phyloP scores from a whole-genome alignment of 1,284 basidiomycete species.

The Porogramme epimiltina region DNA sequence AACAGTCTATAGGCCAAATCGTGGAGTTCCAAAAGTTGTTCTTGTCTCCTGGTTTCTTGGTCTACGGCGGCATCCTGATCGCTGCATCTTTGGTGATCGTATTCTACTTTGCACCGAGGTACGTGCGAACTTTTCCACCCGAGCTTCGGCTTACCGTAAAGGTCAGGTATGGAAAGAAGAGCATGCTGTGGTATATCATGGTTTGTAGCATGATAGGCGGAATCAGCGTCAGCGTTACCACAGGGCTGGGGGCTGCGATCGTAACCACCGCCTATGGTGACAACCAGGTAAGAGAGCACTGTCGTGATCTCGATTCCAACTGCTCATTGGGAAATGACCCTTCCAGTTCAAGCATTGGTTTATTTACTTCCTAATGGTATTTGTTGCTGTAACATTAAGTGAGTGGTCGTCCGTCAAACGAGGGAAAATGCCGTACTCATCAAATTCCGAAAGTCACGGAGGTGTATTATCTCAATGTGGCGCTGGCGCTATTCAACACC shows the following conservation, averaged over 20 bases:
- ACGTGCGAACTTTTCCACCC: neutral
- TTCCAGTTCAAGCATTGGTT: conserved; percentile 82
- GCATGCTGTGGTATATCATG: conserved; percentile 94
- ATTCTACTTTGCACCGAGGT: conserved; percentile 81
- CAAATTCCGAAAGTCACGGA: conserved; percentile 64
- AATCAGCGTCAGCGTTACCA: conserved; percentile 94
- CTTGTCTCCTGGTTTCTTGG: conserved; percentile 85
- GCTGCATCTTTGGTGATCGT: conserved; percentile 65
- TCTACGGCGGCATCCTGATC: conserved; percentile 72
- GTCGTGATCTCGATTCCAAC: too few relatives aligned
- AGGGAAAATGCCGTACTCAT: conserved; percentile 1
- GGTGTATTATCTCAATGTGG: conserved; percentile 96
- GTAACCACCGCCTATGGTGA: conserved; percentile 84
- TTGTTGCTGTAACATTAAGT: conserved; percentile 85
- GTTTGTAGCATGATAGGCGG: conserved; percentile 98
- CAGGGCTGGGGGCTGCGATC: conserved; percentile 91
- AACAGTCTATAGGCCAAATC: conserved; percentile 83
- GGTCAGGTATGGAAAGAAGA: conserved; percentile 82
- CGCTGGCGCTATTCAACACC: conserved; percentile 94
- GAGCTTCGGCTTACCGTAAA: neutral
- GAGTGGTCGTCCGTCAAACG: conserved; percentile 27
- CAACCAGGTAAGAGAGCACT: conserved; percentile 88
- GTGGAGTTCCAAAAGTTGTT: conserved; percentile 81
- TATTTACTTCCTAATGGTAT: conserved; percentile 85
- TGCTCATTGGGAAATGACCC: neutral